Conservation (phyloP, 176 grass and related monocot genomes). For the Rhynchospora pubera region DNA sequence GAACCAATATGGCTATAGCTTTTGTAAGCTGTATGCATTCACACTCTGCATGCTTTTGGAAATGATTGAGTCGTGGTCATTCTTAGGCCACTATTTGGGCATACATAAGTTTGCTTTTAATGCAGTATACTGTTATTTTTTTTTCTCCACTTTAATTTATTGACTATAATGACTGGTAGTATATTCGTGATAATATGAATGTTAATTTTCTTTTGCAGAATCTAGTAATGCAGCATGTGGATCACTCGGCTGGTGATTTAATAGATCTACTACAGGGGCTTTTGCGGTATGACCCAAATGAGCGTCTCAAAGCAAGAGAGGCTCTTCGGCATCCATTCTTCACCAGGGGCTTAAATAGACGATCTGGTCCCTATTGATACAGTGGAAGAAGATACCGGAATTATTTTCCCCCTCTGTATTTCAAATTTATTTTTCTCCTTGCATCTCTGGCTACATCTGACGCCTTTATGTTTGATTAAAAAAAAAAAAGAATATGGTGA, state of each 20-base stretch:
- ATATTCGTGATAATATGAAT: slow-evolving; percentile 4
- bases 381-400: not conserved
- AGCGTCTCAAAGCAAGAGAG: slow-evolving; percentile 70
- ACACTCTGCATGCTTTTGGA: not conserved
- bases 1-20: not conserved
- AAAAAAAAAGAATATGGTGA: slow-evolving; percentile 13
- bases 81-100: not conserved
- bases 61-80: not conserved
- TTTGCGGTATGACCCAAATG: slow-evolving; percentile 73
- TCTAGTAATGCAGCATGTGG: slow-evolving; percentile 84
- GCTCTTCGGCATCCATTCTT: slow-evolving; percentile 95
- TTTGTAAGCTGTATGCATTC: not conserved
- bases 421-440: not conserved
- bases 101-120: not conserved
- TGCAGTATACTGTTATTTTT: not conserved
- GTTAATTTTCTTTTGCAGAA: slow-evolving; percentile 42
- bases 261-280: slow-evolving; percentile 96
- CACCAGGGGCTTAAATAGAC: slow-evolving; percentile 63
- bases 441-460: slow-evolving; percentile 6
- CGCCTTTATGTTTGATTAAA: not conserved
- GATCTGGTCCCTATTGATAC: slow-evolving; percentile 40
- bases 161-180: not conserved
- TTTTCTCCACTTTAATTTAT: not conserved
- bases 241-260: slow-evolving; percentile 86
- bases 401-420: not conserved